phyloP scores from a whole-genome alignment of 805 yeast species.

The Yueomyces sp. region DNA sequence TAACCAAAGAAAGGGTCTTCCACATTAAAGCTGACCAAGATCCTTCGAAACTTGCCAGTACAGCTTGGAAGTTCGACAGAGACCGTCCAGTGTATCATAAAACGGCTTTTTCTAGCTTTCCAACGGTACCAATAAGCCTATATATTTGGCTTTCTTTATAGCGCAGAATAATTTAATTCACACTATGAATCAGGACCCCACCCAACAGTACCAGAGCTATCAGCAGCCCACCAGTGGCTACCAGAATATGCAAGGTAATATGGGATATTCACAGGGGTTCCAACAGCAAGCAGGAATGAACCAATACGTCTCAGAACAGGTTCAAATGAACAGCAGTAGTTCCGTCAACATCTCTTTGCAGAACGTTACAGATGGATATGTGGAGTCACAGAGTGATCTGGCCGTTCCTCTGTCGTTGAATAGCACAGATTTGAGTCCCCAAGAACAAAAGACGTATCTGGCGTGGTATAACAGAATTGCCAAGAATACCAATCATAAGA shows the following conservation, averaged over 20 bases:
- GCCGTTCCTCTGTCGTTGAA: constrained; percentile 51
- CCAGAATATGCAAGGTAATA: background rate
- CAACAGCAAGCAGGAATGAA: background rate
- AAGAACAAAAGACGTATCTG: constrained; percentile 74
- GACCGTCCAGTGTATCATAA: too few species aligned
- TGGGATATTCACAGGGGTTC: background rate
- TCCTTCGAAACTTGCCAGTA: too few species aligned
- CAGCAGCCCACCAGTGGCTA: background rate
- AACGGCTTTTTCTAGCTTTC: too few species aligned
- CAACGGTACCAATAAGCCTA: too few species aligned
- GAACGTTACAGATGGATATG: constrained; percentile 3
- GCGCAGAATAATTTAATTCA: too few species aligned
- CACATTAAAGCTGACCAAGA: too few species aligned
- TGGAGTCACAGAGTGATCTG: constrained; percentile 26
- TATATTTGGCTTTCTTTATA: too few species aligned
- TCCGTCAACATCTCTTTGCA: background rate
- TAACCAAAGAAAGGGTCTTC: too few species aligned
- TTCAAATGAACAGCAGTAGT: background rate
- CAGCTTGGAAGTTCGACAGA: too few species aligned
- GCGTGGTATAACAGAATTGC: constrained; percentile 88
- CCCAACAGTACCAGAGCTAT: too few species aligned
- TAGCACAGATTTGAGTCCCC: constrained; percentile 53
- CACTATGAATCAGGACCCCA: too few species aligned
- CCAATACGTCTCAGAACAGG: background rate
- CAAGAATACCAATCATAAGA: constrained; percentile 50